Evolutionary conservation across 2,329 filamentous ascomycete genomes (phyloP), one percentile per base, ranked within the genome.

Genomic region (Davidsoniella eucalypti): DNA sequence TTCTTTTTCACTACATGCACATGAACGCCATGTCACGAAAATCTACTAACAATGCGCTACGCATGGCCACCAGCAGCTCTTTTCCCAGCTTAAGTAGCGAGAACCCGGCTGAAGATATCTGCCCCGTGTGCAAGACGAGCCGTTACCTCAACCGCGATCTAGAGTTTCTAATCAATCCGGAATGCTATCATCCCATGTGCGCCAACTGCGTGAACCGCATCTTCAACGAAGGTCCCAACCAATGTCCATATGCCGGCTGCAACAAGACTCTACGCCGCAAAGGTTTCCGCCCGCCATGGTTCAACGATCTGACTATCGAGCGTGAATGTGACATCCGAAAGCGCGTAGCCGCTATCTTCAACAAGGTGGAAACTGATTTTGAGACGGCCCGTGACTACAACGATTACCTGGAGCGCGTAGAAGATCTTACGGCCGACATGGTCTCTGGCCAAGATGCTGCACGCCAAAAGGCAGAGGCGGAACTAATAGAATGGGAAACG

Each of bases 141-240:
- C 85, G 87, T 56, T 96, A 96, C 70, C 82, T 96, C 60, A 95
- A 95, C 70, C 81, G 80, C 54, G 82, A 87, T 68, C 88, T 98
- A 76, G 76, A 82, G 56, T 96, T 98, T 68, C 83, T 92, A 58
- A 88, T 98, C 69, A 95, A 96, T 64, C 87, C 90, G 7, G 87
- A 94, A 71, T 98, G 92, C 75, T 98, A 98, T 71, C 92, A 98
- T 72, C 87, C 87, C 58, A 96, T 98, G 86, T 98, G 92, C 71
- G 83, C 87, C 64, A 88, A 85, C 52, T 98, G 92, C 69, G 88
- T 96, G 40, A 84, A 90, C 65, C 84, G 90, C 51, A 85, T 96
- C 59, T 98, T 96, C 73, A 84, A 83, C 36, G 81, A 86, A 50
- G 92, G 92, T 0, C 92, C 92, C 0, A 86, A 87, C 51, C 84